Evolutionary conservation across 148 eudicot genomes (phyloP).

Genomic region (Fagopyrum esculentum): DNA sequence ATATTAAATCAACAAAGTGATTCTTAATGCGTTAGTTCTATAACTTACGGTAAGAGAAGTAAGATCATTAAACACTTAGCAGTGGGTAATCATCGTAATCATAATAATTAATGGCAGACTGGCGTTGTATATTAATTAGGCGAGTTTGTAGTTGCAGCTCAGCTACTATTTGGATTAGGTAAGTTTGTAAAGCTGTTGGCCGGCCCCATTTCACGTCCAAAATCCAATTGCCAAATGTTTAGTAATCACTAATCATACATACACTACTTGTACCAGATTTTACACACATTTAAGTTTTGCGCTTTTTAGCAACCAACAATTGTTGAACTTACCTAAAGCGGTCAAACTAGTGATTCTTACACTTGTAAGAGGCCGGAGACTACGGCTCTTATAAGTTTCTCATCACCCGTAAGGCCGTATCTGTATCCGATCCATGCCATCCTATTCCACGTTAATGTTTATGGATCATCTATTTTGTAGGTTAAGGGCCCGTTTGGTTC

Average conservation of each 20-base stretch:
- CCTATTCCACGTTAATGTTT: too few relatives aligned
- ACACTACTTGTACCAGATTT: too few relatives aligned
- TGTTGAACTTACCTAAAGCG: too few relatives aligned
- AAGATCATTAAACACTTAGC: not conserved
- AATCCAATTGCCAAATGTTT: not conserved
- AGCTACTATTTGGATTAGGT: not conserved
- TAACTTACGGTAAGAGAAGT: not conserved
- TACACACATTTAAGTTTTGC: too few relatives aligned
- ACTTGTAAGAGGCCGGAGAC: not conserved
- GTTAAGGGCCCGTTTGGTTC: too few relatives aligned
- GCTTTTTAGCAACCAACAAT: too few relatives aligned
- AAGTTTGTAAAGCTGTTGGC: not conserved
- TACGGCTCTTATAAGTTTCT: too few relatives aligned
- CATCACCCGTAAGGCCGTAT: too few relatives aligned
- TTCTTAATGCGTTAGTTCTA: not conserved
- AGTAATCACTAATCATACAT: not conserved
- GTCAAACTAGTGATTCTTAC: not conserved
- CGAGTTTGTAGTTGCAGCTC: not conserved
- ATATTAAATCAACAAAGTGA: not conserved
- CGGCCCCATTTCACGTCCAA: not conserved
- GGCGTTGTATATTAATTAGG: not conserved
- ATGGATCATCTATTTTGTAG: too few relatives aligned
- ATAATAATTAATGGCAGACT: not conserved
- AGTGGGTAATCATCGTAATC: not conserved
- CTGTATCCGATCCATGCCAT: too few relatives aligned